Evolutionary conservation across 1,284 basidiomycete species (phyloP), one percentile per base, ranked within the genome.

Genomic region (Puccinia coronata): DNA sequence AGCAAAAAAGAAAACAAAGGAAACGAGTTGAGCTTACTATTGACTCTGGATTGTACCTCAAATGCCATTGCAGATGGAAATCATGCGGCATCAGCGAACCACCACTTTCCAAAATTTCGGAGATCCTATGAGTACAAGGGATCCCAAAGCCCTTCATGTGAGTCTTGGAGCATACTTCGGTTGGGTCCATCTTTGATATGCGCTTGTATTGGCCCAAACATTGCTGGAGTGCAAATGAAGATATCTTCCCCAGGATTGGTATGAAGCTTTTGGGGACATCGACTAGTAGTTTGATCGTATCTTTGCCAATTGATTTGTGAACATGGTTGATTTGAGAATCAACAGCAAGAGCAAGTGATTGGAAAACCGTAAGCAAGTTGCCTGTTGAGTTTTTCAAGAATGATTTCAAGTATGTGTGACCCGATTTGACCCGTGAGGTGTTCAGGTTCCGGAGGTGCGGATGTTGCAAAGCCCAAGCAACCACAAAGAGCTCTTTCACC

Each of bases 41-140:
- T 43, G 43, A 6, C 43, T 8, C 43, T 43, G 8, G 39, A 18
- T 43, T 61, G 65, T 67, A 67, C 34, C 23, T 65, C 20, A 39
- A 25, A 67, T 67, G 18, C 65, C 65, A 67, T 47, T 67, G 65
- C 9, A 9, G 20, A 25, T 43, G 65, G 20, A 67, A 67, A 47
- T 67, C 39, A 5, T 11, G 9, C 9, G 65, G 18, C 4, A 8
- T 16, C 23, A 67, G 25, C 20, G 2, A n/a, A 25, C 14, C 4
- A 25, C 65, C 65, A 1, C 1, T 2, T 47, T 67, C 65, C 39
- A 67, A 47, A 23, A 67, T 67, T n/a, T 67, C 65, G 1, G 39
- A 2, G 6, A 65, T 65, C 28, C 41, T 65, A 20, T 65, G 63
- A 11, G 34, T 36, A 39, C 63, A 65, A 18, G 65, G 65, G 16